A percentile compares a stretch with the other conserved stretches of the same genome.
These are phyloP conservation scores for Apiotrichum mycotoxinovorans DNA, from an alignment of 1,284 basidiomycete genomes.

Conservation along the genomic window DNA sequence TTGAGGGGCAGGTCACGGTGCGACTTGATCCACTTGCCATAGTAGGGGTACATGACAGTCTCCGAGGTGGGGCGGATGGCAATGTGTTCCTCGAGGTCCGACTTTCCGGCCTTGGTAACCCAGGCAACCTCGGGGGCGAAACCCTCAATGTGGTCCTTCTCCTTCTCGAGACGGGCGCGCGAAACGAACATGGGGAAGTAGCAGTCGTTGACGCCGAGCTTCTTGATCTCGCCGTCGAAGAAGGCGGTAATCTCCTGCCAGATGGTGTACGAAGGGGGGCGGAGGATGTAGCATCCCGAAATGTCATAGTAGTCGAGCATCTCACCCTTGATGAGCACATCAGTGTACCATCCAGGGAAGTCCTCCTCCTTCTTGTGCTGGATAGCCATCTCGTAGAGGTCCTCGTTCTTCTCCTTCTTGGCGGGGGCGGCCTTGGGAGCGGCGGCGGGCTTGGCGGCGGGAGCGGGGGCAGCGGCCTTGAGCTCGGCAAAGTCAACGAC, in stretches of 20 bases:
- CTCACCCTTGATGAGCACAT: conserved; percentile 93
- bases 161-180: conserved; percentile 83
- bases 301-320: conserved; percentile 99
- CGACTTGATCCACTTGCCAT: conserved; percentile 97
- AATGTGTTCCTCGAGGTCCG: conserved; percentile 93
- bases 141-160: conserved; percentile 99
- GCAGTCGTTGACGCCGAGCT: conserved; percentile 91
- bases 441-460: conserved; percentile 13
- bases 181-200: conserved; percentile 99
- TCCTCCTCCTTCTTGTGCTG: conserved; percentile 93
- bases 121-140: conserved; percentile 99
- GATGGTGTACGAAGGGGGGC: conserved; percentile 94
- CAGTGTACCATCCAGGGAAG: conserved; percentile 91
- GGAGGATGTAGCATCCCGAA: conserved; percentile 97
- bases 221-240: conserved; percentile 90
- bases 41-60: conserved; percentile 98
- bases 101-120: conserved; percentile 92
- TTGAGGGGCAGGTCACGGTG: conserved; percentile 96
- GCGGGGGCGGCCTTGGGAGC: conserved; percentile 26
- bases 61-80: conserved; percentile 98
- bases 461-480: conserved; percentile 50
- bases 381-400: conserved; percentile 84
- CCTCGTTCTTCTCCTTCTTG: conserved; percentile 66
- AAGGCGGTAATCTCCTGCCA: conserved; percentile 94
- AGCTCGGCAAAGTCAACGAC: conserved; percentile 69